A percentile compares a stretch with the other conserved stretches of the same genome.
These are phyloP conservation scores for Tillandsia fasciculata DNA, from an alignment of 176 grass and related monocot species.

Conservation along the genomic window DNA sequence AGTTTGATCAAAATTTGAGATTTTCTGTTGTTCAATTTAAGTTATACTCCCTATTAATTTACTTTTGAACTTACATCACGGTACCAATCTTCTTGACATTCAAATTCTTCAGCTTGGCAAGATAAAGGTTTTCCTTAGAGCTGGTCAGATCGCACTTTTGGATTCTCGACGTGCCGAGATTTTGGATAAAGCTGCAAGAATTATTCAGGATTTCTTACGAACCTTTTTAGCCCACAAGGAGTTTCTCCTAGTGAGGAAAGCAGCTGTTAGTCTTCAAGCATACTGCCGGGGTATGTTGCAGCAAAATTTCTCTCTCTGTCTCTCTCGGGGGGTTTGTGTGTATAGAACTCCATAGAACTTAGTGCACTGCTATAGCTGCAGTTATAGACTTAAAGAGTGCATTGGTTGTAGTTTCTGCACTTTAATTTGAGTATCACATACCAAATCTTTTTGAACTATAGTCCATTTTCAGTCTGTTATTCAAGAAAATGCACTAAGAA, in stretches of 20 bases:
- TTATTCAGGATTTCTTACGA: constrained; percentile 48
- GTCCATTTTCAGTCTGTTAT: too few species aligned
- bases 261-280: constrained; percentile 52
- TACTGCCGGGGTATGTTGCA: constrained; percentile 55
- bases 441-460: too few species aligned
- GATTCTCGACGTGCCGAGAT: constrained; percentile 61
- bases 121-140: constrained; percentile 76
- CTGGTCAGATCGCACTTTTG: constrained; percentile 83
- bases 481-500: too few species aligned
- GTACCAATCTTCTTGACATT: neutral
- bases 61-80: neutral
- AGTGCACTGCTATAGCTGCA: neutral
- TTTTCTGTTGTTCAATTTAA: neutral
- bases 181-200: constrained; percentile 60
- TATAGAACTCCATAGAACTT: neutral
- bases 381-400: too few species aligned
- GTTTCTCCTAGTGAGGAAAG: constrained; percentile 42
- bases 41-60: neutral
- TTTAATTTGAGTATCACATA: too few species aligned
- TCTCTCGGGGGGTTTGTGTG: neutral
- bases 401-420: too few species aligned
- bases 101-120: constrained; percentile 75
- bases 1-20: neutral
- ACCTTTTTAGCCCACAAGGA: constrained; percentile 49
- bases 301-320: neutral